A percentile compares a stretch with the other conserved stretches of the same genome.
These are phyloP conservation scores for Botryotinia narcissicola DNA, from an alignment of 2,329 filamentous ascomycete species.

Conservation along the genomic window DNA sequence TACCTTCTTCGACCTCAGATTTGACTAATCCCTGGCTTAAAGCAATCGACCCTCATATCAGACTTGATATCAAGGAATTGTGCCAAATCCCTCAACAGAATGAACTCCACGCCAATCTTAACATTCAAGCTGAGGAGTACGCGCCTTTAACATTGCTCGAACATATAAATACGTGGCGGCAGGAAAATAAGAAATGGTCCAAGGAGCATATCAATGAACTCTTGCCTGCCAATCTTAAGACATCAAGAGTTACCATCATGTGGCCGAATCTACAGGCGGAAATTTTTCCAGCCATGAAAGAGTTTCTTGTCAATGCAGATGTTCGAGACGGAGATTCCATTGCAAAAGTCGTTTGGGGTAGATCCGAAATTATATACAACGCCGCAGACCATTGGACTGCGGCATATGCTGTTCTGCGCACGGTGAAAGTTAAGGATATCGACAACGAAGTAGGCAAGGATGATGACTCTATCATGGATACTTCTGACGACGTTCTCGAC, in stretches of 20 bases:
- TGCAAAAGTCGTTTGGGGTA: not conserved
- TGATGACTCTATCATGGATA: conserved; percentile 4
- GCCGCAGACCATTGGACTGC: not conserved
- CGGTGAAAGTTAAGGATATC: not conserved
- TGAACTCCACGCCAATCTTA: not conserved
- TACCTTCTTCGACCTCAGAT: not conserved
- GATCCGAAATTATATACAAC: not conserved
- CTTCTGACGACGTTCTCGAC: not conserved
- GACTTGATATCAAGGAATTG: not conserved
- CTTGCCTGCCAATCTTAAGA: not conserved
- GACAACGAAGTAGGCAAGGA: not conserved
- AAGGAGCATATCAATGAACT: not conserved
- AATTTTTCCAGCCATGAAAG: not conserved
- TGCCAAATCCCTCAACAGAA: not conserved
- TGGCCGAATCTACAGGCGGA: not conserved
- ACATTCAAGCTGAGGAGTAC: not conserved
- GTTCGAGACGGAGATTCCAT: conserved; percentile 6
- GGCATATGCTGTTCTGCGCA: conserved; percentile 2
- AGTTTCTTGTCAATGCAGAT: conserved; percentile 1
- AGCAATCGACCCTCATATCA: not conserved
- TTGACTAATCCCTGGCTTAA: not conserved
- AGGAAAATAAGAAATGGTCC: not conserved
- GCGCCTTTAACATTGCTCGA: not conserved
- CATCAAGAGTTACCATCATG: not conserved
- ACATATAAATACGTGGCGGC: conserved; percentile 4